Conservation (phyloP, 2,329 filamentous ascomycete genomes). For the Diaporthe ampelina region DNA sequence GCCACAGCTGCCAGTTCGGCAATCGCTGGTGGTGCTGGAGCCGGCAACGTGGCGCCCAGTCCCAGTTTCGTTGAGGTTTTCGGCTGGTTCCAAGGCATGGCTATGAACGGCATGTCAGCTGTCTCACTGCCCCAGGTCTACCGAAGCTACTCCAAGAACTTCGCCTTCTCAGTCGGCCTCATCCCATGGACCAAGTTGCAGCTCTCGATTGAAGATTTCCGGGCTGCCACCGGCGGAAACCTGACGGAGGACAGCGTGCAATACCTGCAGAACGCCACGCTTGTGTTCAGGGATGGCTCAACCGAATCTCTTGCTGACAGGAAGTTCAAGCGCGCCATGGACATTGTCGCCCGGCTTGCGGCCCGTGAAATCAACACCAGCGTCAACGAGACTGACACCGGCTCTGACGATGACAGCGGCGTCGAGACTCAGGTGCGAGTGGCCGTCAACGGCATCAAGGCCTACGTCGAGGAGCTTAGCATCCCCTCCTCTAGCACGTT, state of each 20-base stretch:
- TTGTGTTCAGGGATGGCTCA: constrained; percentile 76
- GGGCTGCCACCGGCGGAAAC: constrained; percentile 85
- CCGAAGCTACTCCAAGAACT: constrained; percentile 91
- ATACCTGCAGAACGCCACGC: constrained; percentile 80
- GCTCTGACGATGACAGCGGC: constrained; percentile 41
- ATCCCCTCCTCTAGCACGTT: constrained; percentile 94
- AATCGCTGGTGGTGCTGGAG: constrained; percentile 67
- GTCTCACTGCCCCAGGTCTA: constrained; percentile 91
- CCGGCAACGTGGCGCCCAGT: constrained; percentile 74
- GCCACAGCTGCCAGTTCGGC: constrained; percentile 76
- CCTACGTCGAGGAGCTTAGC: constrained; percentile 84
- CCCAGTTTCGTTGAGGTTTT: constrained; percentile 90
- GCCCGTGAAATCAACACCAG: constrained; percentile 66
- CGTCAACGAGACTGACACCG: constrained; percentile 54
- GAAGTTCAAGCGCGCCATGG: constrained; percentile 69
- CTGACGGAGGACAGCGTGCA: constrained; percentile 83
- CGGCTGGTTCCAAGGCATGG: constrained; percentile 92
- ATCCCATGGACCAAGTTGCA: constrained; percentile 88
- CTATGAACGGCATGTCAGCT: constrained; percentile 96
- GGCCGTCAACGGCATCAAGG: constrained; percentile 81
- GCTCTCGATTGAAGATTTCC: constrained; percentile 85
- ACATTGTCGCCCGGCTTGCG: constrained; percentile 63
- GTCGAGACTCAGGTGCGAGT: constrained; percentile 53
- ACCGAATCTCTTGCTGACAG: constrained; percentile 55
- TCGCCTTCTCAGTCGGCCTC: constrained; percentile 89